Percentiles rank a stretch among this genome's conserved stretches.
Conservation (phyloP, 495 filamentous ascomycete genomes). For the Neurospora africana region DNA sequence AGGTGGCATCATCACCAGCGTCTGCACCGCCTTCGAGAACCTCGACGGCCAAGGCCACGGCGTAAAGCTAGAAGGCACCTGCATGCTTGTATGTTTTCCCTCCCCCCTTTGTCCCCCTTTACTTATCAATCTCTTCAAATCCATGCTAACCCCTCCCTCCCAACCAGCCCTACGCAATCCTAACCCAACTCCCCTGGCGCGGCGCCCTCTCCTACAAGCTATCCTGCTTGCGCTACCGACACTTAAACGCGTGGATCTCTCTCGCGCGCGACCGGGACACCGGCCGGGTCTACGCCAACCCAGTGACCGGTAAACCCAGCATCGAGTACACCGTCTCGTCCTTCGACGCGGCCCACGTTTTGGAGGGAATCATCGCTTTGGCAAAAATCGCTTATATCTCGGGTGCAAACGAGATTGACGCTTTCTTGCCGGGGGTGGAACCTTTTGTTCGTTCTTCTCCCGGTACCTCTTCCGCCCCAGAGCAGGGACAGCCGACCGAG, state of each 20-base stretch:
- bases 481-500: background rate
- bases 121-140: background rate
- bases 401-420: slow-evolving; percentile 69
- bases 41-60: slow-evolving; percentile 76
- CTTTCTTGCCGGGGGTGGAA: slow-evolving; percentile 45
- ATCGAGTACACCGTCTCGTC: slow-evolving; percentile 58
- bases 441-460: slow-evolving; percentile 50
- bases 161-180: slow-evolving; percentile 22
- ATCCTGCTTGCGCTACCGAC: slow-evolving; percentile 47
- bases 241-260: slow-evolving; percentile 57
- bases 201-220: slow-evolving; percentile 59
- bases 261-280: slow-evolving; percentile 61
- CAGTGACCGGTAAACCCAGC: slow-evolving; percentile 48
- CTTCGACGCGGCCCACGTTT: slow-evolving; percentile 57
- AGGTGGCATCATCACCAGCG: slow-evolving; percentile 60
- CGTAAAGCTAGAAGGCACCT: slow-evolving; percentile 62
- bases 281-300: slow-evolving; percentile 67
- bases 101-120: background rate
- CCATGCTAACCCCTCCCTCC: background rate
- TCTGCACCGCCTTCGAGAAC: slow-evolving; percentile 70
- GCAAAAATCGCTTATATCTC: slow-evolving; percentile 67
- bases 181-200: slow-evolving; percentile 52
- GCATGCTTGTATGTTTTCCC: slow-evolving; percentile 36
- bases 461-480: background rate
- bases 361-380: slow-evolving; percentile 60